Evolutionary conservation across 495 filamentous ascomycete genomes (phyloP), one percentile per base, ranked within the genome.

Genomic region (Trichoderma orchidacearum): DNA sequence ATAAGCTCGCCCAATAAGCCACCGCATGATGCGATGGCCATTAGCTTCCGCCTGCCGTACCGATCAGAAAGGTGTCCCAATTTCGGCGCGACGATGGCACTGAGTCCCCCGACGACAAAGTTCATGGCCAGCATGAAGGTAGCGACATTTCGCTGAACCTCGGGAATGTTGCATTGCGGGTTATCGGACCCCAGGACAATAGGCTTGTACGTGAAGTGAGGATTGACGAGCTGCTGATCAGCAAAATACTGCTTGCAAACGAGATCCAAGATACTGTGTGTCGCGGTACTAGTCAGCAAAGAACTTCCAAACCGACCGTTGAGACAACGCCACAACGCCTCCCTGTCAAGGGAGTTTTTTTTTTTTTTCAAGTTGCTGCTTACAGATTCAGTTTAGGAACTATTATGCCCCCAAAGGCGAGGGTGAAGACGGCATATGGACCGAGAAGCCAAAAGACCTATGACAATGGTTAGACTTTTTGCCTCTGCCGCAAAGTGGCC

Each of bases 11-110:
- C 76, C 1, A 81, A 51, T 0, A 95, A 73, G 36, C 82, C 79
- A 8, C 89, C 90, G 2, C 80, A 64, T 12, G 84, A 83, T 23
- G 81, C 77, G 30, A 88, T 60, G 13, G 83, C 76, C 55, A 97
- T 80, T 34, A 95, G 64, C 17, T 64, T 73, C 45, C 83, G 87
- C 50, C 93, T 80, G 2, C 93, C 93, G 70, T 90, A 87, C 5
- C 88, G 83, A 72, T 98, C 93, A 1, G 92, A 96, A 21, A 96
- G 69, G 0, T 84, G 78, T 3, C 93, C 93, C 4, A 98, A 67
- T 56, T 86, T 87, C 2, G 93, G 93, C 48, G 85, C 85, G 23
- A 82, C 82, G 60, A 96, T 63, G 6, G 90, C 89, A 54, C 78
- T 77, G 3, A 95, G 67, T 3, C 85, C 70, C 2, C 91, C 92